These are phyloP conservation scores for Podospora bellae-mahoneyi DNA, from an alignment of 495 filamentous ascomycete species.

Conservation along the genomic window DNA sequence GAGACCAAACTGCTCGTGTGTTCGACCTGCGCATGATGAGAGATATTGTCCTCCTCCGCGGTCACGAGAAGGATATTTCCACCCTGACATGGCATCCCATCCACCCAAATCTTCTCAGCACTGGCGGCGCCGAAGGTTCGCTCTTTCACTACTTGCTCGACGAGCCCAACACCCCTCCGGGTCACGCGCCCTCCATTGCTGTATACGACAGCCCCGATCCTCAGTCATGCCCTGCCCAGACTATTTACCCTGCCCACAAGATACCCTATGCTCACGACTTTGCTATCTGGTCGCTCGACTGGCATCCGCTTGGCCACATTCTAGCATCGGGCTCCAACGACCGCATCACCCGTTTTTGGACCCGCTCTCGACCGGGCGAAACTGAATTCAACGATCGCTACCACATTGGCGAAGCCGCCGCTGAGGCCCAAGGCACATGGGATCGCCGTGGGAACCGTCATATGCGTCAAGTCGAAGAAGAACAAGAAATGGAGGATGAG, in stretches of 20 bases:
- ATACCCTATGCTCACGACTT: slow-evolving; percentile 85
- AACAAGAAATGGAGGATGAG: slow-evolving; percentile 89
- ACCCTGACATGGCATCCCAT: slow-evolving; percentile 92
- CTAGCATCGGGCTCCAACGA: slow-evolving; percentile 98
- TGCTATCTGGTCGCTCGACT: slow-evolving; percentile 94
- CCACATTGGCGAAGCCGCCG: slow-evolving; percentile 90
- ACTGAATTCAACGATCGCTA: slow-evolving; percentile 78
- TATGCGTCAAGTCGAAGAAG: slow-evolving; percentile 85
- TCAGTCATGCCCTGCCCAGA: slow-evolving; percentile 70
- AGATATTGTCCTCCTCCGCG: slow-evolving; percentile 84
- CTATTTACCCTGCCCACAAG: slow-evolving; percentile 83
- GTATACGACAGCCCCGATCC: slow-evolving; percentile 82
- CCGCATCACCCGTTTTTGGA: slow-evolving; percentile 94
- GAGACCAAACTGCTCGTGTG: slow-evolving; percentile 85
- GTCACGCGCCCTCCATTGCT: slow-evolving; percentile 62
- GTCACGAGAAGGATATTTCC: slow-evolving; percentile 93
- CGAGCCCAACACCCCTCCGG: slow-evolving; percentile 77
- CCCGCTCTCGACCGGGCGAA: slow-evolving; percentile 81
- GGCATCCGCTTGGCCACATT: slow-evolving; percentile 95
- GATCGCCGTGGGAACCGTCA: slow-evolving; percentile 73
- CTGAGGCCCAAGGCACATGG: slow-evolving; percentile 90
- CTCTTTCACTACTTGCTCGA: slow-evolving; percentile 90
- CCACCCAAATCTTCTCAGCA: slow-evolving; percentile 82
- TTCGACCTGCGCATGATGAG: slow-evolving; percentile 98
- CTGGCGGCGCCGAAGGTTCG: slow-evolving; percentile 82